phyloP scores from a whole-genome alignment of 106 monocot genomes.

The Phalaenopsis aphrodite region DNA sequence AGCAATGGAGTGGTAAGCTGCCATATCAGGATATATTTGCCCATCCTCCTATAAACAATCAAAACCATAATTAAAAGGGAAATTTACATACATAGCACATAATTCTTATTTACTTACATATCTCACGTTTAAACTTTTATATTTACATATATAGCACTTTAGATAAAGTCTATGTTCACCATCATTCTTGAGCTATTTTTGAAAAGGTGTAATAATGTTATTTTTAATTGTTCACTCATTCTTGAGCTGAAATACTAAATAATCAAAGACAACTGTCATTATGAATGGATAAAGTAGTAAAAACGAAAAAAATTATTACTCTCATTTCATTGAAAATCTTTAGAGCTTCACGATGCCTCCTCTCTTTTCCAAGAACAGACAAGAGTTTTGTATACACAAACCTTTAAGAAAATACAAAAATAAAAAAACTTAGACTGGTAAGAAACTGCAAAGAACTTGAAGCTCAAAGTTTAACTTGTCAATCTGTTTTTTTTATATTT shows the following conservation, averaged over 20 bases:
- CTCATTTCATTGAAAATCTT: slow-evolving; percentile 63
- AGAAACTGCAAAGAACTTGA: background rate
- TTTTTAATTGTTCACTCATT: no score
- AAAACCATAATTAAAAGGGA: background rate
- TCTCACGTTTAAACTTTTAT: no score
- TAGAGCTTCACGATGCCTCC: slow-evolving; percentile 74
- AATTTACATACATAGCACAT: no score
- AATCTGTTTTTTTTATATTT: background rate
- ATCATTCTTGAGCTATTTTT: no score
- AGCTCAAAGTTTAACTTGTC: background rate
- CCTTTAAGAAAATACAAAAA: slow-evolving; percentile 32
- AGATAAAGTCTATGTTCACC: no score
- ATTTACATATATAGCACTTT: no score
- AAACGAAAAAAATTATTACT: slow-evolving; percentile 29
- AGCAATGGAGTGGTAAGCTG: slow-evolving; percentile 85
- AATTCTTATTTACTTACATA: no score
- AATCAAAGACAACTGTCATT: background rate
- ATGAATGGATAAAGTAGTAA: background rate
- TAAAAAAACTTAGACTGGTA: background rate
- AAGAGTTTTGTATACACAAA: slow-evolving; percentile 94
- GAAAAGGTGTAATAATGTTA: no score
- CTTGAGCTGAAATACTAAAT: background rate
- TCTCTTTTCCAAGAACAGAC: slow-evolving; percentile 79
- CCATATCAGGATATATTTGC: slow-evolving; percentile 92
- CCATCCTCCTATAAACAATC: slow-evolving; percentile 49